Evolutionary conservation across 2,329 filamentous ascomycete genomes (phyloP).

Genomic region (Shiraia bambusicola): DNA sequence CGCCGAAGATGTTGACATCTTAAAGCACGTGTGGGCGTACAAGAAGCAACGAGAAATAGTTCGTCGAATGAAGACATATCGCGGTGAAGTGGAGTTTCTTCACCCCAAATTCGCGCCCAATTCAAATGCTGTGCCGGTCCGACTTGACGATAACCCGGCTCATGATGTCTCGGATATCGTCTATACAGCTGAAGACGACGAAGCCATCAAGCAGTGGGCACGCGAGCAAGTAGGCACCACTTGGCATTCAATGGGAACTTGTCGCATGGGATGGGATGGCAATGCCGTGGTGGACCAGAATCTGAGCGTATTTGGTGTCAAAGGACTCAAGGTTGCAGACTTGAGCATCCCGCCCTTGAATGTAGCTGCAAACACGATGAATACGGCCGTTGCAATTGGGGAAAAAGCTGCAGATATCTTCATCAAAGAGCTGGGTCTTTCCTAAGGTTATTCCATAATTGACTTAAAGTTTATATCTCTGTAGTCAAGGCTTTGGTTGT

Average conservation of each 20-base stretch:
- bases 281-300: slow-evolving; percentile 27
- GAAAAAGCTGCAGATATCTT: slow-evolving; percentile 34
- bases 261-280: slow-evolving; percentile 27
- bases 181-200: slow-evolving; percentile 54
- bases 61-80: slow-evolving; percentile 57
- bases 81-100: slow-evolving; percentile 42
- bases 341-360: slow-evolving; percentile 22
- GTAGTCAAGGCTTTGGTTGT: no score
- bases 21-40: slow-evolving; percentile 63
- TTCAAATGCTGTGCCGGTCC: slow-evolving; percentile 48
- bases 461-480: no score
- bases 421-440: slow-evolving; percentile 34
- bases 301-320: slow-evolving; percentile 20
- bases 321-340: slow-evolving; percentile 27
- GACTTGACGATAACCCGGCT: slow-evolving; percentile 32
- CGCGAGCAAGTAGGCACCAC: slow-evolving; percentile 44
- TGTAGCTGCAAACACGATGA: slow-evolving; percentile 29
- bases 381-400: slow-evolving; percentile 19
- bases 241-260: slow-evolving; percentile 42
- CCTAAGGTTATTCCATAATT: no score
- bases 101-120: slow-evolving; percentile 31
- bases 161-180: slow-evolving; percentile 44
- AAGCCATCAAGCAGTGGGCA: slow-evolving; percentile 48
- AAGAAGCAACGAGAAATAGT: slow-evolving; percentile 65
- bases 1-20: slow-evolving; percentile 57